Evolutionary conservation across 139 green algal genomes (phyloP), one percentile per base, ranked within the genome.

Genomic region (Chlamydomonas schloesseri): DNA sequence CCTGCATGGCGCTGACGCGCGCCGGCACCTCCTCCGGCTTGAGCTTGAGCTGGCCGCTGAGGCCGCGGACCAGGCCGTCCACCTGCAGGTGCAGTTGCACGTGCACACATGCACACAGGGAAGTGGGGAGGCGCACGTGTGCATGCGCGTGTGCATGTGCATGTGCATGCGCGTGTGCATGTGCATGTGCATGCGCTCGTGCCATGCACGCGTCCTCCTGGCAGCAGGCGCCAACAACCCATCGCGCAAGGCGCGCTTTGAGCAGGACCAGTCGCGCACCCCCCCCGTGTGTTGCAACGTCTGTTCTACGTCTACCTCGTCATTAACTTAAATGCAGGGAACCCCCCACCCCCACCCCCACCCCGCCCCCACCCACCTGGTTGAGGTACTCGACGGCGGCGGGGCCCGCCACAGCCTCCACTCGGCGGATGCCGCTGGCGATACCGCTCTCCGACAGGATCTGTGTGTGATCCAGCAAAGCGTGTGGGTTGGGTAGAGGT

Each of bases 401-500:
- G 17, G 93, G 82, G 0, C 96, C 97, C 0, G 93, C 94, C 28
- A 98, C 97, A 15, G 97, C 97, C 90, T 99, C 96, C 55, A 99
- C 96, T 37, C 96, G 93, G 28, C 96, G 91, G 60, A 99, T 92
- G 46, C 97, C 97, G 2, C 91, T 95, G 0, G 96, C 96, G 37
- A 99, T 97, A 84, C 97, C 97, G 3, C 71, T 62, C 90, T 99
- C 97, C 55, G 92, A 96, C 53, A 98, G 36, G 11, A 92, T 75
- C 71, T 82, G 65, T 4, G 46, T 17, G 31, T 36, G n/a, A 29
- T n/a, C 29, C 18, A 28, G 47, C 29, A 47, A 28, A 10, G 50
- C 24, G 72, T 42, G 64, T 20, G 47, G 2, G 46, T 28, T 14
- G 17, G 36, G 69, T 11, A 17, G 69, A 17, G 69, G 69, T 31